Evolutionary conservation across 805 yeast species (phyloP).

Genomic region (Zygoascus bituminiphila): DNA sequence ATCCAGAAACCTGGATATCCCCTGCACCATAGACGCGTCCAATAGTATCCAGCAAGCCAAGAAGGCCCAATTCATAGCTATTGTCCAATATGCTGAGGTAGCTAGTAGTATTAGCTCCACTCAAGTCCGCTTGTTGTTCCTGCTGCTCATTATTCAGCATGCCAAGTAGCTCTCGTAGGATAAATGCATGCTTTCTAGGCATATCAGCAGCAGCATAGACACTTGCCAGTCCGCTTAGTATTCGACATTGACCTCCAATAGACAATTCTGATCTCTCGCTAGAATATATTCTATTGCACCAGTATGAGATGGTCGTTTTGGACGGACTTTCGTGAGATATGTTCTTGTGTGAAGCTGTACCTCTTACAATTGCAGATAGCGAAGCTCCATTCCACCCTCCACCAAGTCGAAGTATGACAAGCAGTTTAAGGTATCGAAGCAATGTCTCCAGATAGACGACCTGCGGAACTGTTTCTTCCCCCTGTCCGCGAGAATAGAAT

Average conservation of each 20-base stretch:
- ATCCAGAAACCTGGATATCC: constrained; percentile 25
- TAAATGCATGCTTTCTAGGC: constrained; percentile 59
- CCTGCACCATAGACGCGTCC: constrained; percentile 48
- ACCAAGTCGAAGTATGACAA: constrained; percentile 44
- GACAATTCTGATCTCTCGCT: constrained; percentile 40
- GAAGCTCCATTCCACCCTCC: constrained; percentile 39
- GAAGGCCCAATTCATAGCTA: constrained; percentile 23
- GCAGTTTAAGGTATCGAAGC: constrained; percentile 52
- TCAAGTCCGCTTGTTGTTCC: not conserved
- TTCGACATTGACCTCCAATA: constrained; percentile 46
- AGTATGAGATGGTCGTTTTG: constrained; percentile 38
- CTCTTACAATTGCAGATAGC: constrained; percentile 39
- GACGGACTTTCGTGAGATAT: constrained; percentile 20
- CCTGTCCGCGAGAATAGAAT: constrained; percentile 45
- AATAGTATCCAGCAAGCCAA: constrained; percentile 41
- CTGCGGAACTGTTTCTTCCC: constrained; percentile 76
- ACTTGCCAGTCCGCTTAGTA: constrained; percentile 58
- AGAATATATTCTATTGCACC: constrained; percentile 41
- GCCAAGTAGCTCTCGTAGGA: constrained; percentile 46
- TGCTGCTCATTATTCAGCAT: not conserved
- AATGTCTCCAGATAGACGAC: constrained; percentile 67
- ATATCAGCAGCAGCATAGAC: constrained; percentile 56
- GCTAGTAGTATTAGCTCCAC: not conserved
- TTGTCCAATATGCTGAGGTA: not conserved
- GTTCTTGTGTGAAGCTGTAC: constrained; percentile 25